Percentiles rank a stretch among this genome's conserved stretches.
Conservation (phyloP, 345 rosid species). For the Microcos paniculata region DNA sequence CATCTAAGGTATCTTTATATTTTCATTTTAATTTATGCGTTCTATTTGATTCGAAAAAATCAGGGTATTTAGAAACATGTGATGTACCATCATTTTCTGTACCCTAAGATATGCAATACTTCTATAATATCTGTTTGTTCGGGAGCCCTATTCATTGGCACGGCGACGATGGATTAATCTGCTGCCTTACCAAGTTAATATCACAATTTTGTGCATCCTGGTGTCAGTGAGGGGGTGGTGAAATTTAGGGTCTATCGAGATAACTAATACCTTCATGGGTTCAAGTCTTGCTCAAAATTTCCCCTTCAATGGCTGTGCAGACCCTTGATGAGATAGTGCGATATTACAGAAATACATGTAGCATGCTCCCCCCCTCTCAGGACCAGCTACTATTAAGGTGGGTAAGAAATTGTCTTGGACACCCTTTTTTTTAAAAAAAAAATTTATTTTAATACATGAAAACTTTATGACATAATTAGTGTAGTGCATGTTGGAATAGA, state of each 20-base stretch:
- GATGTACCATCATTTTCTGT: background rate
- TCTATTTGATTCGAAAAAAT: background rate
- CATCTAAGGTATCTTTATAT: slow-evolving; percentile 47
- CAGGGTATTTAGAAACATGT: background rate
- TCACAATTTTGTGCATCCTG: background rate
- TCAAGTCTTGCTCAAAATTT: background rate
- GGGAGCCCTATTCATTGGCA: background rate
- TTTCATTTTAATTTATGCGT: background rate
- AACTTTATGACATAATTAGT: background rate
- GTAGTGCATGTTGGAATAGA: no score
- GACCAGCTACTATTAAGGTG: slow-evolving; percentile 59
- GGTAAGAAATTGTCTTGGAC: slow-evolving; percentile 3
- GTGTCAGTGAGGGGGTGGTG: background rate
- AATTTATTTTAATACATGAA: background rate
- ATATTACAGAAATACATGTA: slow-evolving; percentile 50
- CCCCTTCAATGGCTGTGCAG: slow-evolving; percentile 33
- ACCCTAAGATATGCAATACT: background rate
- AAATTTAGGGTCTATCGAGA: background rate
- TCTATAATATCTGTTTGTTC: background rate
- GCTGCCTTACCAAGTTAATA: background rate
- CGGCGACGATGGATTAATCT: background rate
- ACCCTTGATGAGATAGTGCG: slow-evolving; percentile 67
- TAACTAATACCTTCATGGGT: background rate
- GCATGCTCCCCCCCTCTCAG: slow-evolving; percentile 46
- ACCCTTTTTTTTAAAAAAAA: background rate